phyloP scores from a whole-genome alignment of 306 rosid species.

The Cicer bijugum region DNA sequence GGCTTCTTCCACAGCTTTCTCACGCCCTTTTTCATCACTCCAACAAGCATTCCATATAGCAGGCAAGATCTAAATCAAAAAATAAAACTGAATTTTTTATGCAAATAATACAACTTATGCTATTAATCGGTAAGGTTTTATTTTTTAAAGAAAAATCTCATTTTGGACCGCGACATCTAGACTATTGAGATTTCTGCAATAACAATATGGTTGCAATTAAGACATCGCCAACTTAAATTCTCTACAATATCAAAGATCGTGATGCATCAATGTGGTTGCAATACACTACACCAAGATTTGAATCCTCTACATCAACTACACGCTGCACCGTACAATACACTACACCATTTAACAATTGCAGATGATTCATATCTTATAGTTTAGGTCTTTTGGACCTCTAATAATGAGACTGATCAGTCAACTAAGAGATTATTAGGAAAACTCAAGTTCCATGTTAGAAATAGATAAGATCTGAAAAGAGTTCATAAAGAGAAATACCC shows the following conservation, averaged over 20 bases:
- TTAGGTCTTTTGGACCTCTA: too few species aligned
- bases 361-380: too few species aligned
- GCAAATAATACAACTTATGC: neutral
- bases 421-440: too few species aligned
- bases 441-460: too few species aligned
- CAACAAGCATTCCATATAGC: slow-evolving; percentile 59
- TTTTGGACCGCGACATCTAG: neutral
- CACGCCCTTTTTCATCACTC: slow-evolving; percentile 54
- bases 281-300: too few species aligned
- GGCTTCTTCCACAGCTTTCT: slow-evolving; percentile 57
- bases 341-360: too few species aligned
- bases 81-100: neutral
- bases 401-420: too few species aligned
- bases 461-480: too few species aligned
- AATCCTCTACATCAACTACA: too few species aligned
- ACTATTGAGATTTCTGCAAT: neutral
- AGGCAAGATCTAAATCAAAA: slow-evolving; percentile 52
- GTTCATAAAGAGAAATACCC: too few species aligned
- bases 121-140: too few species aligned
- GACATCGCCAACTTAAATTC: neutral
- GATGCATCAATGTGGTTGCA: neutral
- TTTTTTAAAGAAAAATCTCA: neutral
- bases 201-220: neutral
- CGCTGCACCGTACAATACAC: too few species aligned
- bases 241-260: neutral